Percentiles rank a stretch among this genome's conserved stretches.
Conservation (phyloP, 225 moss, liverwort and hornwort species). For the Marchantia polymorpha region DNA sequence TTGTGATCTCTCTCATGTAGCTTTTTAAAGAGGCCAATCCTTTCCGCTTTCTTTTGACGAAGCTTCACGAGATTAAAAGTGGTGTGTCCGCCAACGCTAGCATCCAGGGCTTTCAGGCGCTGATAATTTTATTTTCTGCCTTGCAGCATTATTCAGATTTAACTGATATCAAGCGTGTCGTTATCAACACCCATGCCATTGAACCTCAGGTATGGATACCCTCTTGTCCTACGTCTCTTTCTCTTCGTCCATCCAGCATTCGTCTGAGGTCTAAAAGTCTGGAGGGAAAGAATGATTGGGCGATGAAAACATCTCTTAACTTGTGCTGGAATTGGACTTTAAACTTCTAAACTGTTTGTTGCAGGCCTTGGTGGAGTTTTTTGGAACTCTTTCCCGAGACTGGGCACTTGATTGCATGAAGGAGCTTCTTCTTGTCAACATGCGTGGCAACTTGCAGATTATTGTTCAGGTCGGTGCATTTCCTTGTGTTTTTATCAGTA, state of each 20-base stretch:
- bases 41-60: not conserved
- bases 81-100: not conserved
- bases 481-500: not conserved
- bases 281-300: too few species aligned
- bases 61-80: not conserved
- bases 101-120: not conserved
- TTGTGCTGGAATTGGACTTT: not conserved
- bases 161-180: conserved; percentile 91
- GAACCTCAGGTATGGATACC: conserved; percentile 92
- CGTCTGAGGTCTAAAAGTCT: not conserved
- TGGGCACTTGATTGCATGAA: conserved; percentile 99
- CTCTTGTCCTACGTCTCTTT: too few species aligned
- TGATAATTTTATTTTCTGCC: not conserved
- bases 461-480: conserved; percentile 72
- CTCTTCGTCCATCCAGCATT: not conserved
- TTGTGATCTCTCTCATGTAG: not conserved
- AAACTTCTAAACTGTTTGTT: not conserved
- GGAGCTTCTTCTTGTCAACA: conserved; percentile 93
- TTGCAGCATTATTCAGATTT: conserved; percentile 91
- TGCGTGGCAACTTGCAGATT: conserved; percentile 97
- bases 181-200: conserved; percentile 97
- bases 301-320: too few species aligned
- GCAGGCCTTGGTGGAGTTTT: conserved; percentile 94
- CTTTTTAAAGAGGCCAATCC: not conserved
- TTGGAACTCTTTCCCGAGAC: conserved; percentile 95